These are phyloP conservation scores for Sphagnum magellanicum DNA, from an alignment of 228 moss, liverwort and hornwort species.

Conservation along the genomic window DNA sequence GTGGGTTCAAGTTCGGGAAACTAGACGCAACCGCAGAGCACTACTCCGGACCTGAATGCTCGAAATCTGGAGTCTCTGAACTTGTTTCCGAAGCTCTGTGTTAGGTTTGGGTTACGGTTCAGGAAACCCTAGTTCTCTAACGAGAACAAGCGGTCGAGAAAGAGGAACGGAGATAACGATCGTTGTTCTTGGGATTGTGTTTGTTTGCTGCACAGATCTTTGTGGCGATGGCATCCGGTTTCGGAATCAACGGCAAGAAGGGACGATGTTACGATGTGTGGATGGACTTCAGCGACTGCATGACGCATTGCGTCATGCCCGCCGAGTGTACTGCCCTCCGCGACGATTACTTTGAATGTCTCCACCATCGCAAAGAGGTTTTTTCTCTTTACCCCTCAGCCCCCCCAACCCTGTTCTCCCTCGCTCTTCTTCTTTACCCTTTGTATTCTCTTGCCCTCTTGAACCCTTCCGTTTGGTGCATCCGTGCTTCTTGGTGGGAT, in stretches of 20 bases:
- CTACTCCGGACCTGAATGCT: too few species aligned
- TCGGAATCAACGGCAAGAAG: conserved; percentile 87
- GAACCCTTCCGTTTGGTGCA: too few species aligned
- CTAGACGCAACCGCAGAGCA: too few species aligned
- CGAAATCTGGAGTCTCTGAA: too few species aligned
- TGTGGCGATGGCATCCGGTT: conserved; percentile 83
- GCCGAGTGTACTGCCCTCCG: conserved; percentile 84
- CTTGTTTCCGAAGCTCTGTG: too few species aligned
- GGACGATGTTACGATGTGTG: conserved; percentile 93
- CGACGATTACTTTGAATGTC: conserved; percentile 96
- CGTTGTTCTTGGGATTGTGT: too few species aligned
- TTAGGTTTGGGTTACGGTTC: too few species aligned
- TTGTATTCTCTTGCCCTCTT: neutral
- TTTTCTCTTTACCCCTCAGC: neutral
- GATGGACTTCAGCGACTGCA: conserved; percentile 99
- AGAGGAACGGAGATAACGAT: too few species aligned
- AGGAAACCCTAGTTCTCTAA: too few species aligned
- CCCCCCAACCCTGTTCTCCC: neutral
- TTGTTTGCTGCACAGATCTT: neutral
- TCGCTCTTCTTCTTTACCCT: neutral
- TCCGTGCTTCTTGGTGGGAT: neutral
- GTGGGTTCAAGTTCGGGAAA: too few species aligned
- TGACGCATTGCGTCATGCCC: conserved; percentile 80
- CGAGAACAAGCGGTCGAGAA: too few species aligned
- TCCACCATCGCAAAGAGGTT: conserved; percentile 98